Conservation (phyloP, 1,139 yeast species). For the Sugiyamaella novakii region DNA sequence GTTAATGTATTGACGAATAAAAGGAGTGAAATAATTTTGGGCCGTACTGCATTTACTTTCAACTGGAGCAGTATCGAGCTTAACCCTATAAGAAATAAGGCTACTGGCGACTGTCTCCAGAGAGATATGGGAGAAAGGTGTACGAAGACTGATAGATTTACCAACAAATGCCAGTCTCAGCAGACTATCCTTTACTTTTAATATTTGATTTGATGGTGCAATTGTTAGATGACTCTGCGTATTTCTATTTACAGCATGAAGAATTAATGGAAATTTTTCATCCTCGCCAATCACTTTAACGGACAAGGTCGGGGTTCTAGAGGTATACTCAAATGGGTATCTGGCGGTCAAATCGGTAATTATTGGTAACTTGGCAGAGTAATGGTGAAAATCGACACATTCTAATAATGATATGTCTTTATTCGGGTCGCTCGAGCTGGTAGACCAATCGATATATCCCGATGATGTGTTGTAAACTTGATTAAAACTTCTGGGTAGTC, state of each 20-base stretch:
- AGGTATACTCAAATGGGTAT: slow-evolving; percentile 16
- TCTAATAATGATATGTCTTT: neutral
- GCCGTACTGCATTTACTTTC: slow-evolving; percentile 13
- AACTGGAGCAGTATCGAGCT: slow-evolving; percentile 13
- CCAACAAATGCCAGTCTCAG: slow-evolving; percentile 16
- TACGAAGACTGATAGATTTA: slow-evolving; percentile 11
- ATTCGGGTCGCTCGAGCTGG: neutral
- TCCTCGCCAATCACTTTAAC: neutral
- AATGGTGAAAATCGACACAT: slow-evolving; percentile 14
- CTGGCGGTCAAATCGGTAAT: slow-evolving; percentile 2
- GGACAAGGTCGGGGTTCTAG: neutral
- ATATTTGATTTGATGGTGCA: neutral
- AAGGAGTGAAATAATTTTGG: slow-evolving; percentile 50
- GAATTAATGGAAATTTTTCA: slow-evolving; percentile 6
- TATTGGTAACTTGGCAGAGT: slow-evolving; percentile 9
- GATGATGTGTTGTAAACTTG: neutral
- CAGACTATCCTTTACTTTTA: slow-evolving; percentile 12
- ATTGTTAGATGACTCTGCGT: slow-evolving; percentile 10
- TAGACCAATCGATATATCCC: slow-evolving; percentile 12
- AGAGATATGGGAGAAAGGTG: slow-evolving; percentile 23
- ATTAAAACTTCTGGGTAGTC: slow-evolving; percentile 1
- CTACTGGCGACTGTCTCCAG: slow-evolving; percentile 23
- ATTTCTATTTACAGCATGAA: slow-evolving; percentile 7
- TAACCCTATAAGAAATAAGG: slow-evolving; percentile 27
- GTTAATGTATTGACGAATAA: slow-evolving; percentile 62